Evolutionary conservation across 805 yeast species (phyloP).

Genomic region (Yamadazyma takamatsuzukensis): DNA sequence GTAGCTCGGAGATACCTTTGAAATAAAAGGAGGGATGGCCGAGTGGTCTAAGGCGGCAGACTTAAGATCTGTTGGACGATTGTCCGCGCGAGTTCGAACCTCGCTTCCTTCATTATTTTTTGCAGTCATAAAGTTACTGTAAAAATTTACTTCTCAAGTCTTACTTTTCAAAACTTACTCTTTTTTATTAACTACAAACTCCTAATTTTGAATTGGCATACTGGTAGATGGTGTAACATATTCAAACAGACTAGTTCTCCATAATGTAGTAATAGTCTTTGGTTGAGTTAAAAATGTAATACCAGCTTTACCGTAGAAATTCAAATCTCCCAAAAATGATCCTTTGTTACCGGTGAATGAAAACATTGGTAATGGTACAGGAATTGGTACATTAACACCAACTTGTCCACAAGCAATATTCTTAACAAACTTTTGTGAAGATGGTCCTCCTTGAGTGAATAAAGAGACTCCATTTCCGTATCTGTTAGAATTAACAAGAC

Average conservation of each 20-base stretch:
- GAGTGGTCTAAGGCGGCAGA: constrained; percentile 43
- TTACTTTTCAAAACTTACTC: neutral
- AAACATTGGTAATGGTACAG: constrained; percentile 79
- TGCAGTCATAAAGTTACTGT: neutral
- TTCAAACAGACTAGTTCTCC: constrained; percentile 54
- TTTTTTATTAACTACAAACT: too few relatives aligned
- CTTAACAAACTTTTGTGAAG: constrained; percentile 67
- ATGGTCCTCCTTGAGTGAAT: constrained; percentile 66
- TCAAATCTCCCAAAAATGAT: constrained; percentile 74
- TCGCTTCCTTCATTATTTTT: constrained; percentile 1
- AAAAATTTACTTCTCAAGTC: neutral
- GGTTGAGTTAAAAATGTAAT: constrained; percentile 68
- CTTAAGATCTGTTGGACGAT: constrained; percentile 40
- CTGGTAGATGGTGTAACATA: constrained; percentile 53
- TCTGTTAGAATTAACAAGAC: constrained; percentile 50
- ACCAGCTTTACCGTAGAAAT: constrained; percentile 78
- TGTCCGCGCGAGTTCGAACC: constrained; percentile 44
- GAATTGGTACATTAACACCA: constrained; percentile 76
- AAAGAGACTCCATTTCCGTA: constrained; percentile 74
- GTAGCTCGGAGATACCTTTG: constrained; percentile 42
- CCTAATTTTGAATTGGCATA: constrained; percentile 61
- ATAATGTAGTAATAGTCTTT: constrained; percentile 67
- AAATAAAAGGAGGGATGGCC: too few relatives aligned
- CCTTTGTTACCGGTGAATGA: constrained; percentile 76
- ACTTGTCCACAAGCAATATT: constrained; percentile 73